Percentiles rank a stretch among this genome's conserved stretches.
phyloP scores from a whole-genome alignment of 2,329 filamentous ascomycete species.

The Aspergillus viridinutans region DNA sequence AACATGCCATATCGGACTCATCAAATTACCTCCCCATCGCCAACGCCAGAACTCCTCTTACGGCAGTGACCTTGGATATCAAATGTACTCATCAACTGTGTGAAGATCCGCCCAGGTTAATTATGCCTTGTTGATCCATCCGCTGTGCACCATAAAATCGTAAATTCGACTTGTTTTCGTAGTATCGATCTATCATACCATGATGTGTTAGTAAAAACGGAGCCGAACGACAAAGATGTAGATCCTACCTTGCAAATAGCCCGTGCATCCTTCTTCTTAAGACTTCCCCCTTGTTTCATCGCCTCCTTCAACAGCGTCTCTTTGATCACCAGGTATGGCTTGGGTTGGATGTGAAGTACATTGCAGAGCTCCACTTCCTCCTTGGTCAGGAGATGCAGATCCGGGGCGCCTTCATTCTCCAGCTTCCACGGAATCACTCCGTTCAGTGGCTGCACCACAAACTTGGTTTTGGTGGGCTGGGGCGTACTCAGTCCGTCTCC shows the following conservation, averaged over 20 bases:
- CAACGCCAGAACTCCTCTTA: not conserved
- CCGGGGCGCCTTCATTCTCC: slow-evolving; percentile 67
- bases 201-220: slow-evolving; percentile 2
- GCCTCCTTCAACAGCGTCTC: slow-evolving; percentile 88
- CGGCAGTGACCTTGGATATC: slow-evolving; percentile 12
- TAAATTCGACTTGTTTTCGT: slow-evolving; percentile 83
- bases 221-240: not conserved
- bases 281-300: slow-evolving; percentile 75
- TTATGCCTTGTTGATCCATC: slow-evolving; percentile 84
- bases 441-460: slow-evolving; percentile 47
- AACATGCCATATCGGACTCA: not conserved
- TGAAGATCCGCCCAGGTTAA: not conserved
- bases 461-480: slow-evolving; percentile 46
- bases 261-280: slow-evolving; percentile 92
- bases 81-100: slow-evolving; percentile 3
- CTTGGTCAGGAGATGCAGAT: slow-evolving; percentile 77
- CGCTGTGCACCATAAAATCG: slow-evolving; percentile 89
- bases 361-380: slow-evolving; percentile 87
- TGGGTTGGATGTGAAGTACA: slow-evolving; percentile 78
- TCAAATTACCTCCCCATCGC: slow-evolving; percentile 1
- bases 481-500: slow-evolving; percentile 39
- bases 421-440: slow-evolving; percentile 55
- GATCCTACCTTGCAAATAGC: slow-evolving; percentile 64
- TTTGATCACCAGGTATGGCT: slow-evolving; percentile 93
- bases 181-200: slow-evolving; percentile 60